Evolutionary conservation across 441 rosid genomes (phyloP).

Genomic region (Syzygium malaccense): DNA sequence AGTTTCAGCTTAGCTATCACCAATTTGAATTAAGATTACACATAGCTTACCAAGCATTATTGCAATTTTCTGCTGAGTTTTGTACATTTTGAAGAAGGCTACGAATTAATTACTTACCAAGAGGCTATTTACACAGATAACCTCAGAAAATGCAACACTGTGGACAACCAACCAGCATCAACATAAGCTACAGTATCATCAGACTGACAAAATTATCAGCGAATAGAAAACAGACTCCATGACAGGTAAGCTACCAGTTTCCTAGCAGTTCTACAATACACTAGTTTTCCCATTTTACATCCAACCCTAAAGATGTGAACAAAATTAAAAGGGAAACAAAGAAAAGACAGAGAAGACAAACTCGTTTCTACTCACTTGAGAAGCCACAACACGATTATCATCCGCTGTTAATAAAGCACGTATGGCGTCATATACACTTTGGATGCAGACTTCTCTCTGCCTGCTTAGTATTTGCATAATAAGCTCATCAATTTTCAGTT

Average conservation of each 20-base stretch:
- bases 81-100: background rate
- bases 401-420: conserved; percentile 72
- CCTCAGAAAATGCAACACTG: background rate
- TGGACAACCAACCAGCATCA: background rate
- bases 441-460: conserved; percentile 29
- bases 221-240: background rate
- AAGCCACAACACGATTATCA: conserved; percentile 92
- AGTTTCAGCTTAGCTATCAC: background rate
- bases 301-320: background rate
- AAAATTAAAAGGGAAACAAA: background rate
- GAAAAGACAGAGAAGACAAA: background rate
- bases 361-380: conserved; percentile 54
- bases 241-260: background rate
- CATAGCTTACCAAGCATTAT: background rate
- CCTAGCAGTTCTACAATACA: background rate
- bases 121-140: background rate
- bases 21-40: background rate
- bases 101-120: background rate
- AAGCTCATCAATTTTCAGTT: conserved; percentile 68
- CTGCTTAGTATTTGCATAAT: conserved; percentile 48
- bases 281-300: background rate
- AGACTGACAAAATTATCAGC: background rate
- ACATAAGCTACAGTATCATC: background rate
- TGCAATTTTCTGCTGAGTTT: background rate
- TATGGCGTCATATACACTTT: conserved; percentile 65